Evolutionary conservation across 768 basidiomycete genomes (phyloP).

Genomic region (Boletus bicolor): DNA sequence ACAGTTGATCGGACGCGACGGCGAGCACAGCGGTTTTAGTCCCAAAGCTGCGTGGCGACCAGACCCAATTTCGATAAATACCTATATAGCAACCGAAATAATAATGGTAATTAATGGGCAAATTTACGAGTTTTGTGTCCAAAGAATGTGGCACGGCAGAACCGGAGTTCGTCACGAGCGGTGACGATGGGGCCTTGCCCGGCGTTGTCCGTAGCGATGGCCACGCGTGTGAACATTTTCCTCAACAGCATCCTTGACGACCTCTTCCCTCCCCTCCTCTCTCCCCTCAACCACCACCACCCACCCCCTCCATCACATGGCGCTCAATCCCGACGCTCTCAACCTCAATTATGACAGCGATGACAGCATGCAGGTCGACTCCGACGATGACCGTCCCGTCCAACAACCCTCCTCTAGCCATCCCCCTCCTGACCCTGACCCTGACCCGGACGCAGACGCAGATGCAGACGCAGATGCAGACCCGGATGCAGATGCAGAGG

Average conservation of each 20-base stretch:
- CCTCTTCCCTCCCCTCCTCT: constrained; percentile 33
- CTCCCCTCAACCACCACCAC: constrained; percentile 36
- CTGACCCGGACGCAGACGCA: constrained; percentile 55
- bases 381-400: constrained; percentile 40
- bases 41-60: constrained; percentile 14
- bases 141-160: constrained; percentile 32
- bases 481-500: constrained; percentile 39
- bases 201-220: constrained; percentile 42
- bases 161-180: constrained; percentile 41
- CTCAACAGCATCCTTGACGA: constrained; percentile 42
- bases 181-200: constrained; percentile 43
- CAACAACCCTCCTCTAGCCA: constrained; percentile 16
- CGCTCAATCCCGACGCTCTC: constrained; percentile 42
- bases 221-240: constrained; percentile 41
- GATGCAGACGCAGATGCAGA: constrained; percentile 64
- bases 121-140: constrained; percentile 26
- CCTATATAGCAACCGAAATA: constrained; percentile 1
- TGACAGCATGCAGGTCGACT: constrained; percentile 72
- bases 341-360: constrained; percentile 51
- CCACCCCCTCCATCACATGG: constrained; percentile 29
- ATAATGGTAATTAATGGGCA: constrained; percentile 6
- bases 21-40: constrained; percentile 13
- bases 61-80: not conserved
- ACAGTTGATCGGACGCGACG: constrained; percentile 7
- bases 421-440: constrained; percentile 16